Evolutionary conservation across 1,284 basidiomycete genomes (phyloP), one percentile per base, ranked within the genome.

Genomic region (Cutaneotrichosporon sp.): DNA sequence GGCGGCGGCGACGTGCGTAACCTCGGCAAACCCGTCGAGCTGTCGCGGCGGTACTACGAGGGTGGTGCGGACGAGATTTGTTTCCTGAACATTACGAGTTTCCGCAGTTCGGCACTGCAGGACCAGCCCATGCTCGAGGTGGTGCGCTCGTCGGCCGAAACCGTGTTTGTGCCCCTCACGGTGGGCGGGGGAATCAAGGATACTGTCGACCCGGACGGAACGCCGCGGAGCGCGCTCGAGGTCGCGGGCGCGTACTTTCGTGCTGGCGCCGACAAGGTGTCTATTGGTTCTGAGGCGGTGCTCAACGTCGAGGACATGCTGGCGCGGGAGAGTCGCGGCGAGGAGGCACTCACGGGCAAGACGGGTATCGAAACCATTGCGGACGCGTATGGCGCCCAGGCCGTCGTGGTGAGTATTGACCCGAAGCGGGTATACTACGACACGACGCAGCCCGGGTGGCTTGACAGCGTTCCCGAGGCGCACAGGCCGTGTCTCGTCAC

Each of bases 131-230:
- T 99, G 96, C 83, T 99, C 51, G 86, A 90, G 41, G 88, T 99
- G 64, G 89, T 98, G 47, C 85, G 88, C 51, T 84, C 85, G 1
- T 88, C 93, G 0, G 93, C 96, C 0, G 84, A 90, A 71, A 84
- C 84, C 47, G 84, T 97, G 46, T 98, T 96, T 72, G 92, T 99
- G 2, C 96, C 96, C n/a, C 82, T 99, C 48, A 98, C 96, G 17
- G 94, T 99, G 62, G 96, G 96, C 33, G 96, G 96, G 34, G 96
- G 96, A 0, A 98, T 99, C 80, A 94, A 92, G 76, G 93, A 97
- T 76, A 87, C 85, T 10, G 80, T 89, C 62, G 96, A 99, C 69
- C 96, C 96, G 0, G 94, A 98, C 72, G 94, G 94, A 34, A 96
- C 92, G 4, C 77, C 77, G 46, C 85, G 84, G 56, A 80, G 83